Evolutionary conservation across 192 early-diverging fungal species (phyloP), one percentile per base, ranked within the genome.

Genomic region (Chytriomyces sp.): DNA sequence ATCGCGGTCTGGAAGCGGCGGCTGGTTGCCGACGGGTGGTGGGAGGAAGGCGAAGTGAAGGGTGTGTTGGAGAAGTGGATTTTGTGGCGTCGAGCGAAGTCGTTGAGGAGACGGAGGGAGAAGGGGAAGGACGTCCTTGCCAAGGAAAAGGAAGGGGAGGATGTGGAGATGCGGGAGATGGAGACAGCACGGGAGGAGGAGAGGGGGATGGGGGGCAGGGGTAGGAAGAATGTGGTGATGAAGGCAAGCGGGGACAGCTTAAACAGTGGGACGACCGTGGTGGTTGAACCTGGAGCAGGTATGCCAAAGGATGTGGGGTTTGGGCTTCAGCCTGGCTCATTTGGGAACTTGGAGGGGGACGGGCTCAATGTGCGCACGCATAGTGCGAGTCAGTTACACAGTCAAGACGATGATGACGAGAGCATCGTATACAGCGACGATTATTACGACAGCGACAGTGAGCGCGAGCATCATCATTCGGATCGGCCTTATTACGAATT

Each of bases 1-100:
- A 53, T 80, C n/a, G 80, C 82, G 0, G 74, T 87, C 17, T 87
- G 86, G 86, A 85, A 85, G 71, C 36, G 40, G 33, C 58, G 83
- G 12, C 61, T 87, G 40, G 19, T 73, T 19, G 7, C 49, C 1
- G 83, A 85, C 36, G 77, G 77, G 2, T 85, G 80, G 79, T 80
- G 54, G 33, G 57, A 75, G 39, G 78, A 81, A 22, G 73, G 33
- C 6, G 84, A 85, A 55, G 73, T 85, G 17, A n/a, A 49, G 31
- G 72, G 75, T 12, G 74, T 78, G 52, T 44, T 78, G 31, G 58
- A 60, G 33, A 37, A 41, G 52, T 53, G 62, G 62, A 39, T 71
- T 26, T 3, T 58, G 73, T 54, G 59, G 72, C 61, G 66, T 25
- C 39, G 44, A 49, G 14, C 14, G 14, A 49, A 49, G 14, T 19